Conservation (phyloP, 345 rosid species). For the Dimocarpus longan region DNA sequence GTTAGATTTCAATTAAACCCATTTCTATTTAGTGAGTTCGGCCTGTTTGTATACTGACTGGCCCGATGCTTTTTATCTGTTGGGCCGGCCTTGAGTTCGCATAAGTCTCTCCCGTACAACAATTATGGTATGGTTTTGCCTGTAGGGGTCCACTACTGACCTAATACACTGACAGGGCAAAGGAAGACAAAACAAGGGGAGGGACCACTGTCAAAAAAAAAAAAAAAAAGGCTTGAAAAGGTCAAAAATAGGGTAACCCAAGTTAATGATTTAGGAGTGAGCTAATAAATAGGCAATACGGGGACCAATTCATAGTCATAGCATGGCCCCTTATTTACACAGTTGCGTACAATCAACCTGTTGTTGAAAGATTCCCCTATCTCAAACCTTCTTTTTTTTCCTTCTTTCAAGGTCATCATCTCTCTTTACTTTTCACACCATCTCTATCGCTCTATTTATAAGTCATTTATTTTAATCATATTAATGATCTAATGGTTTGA, state of each 20-base stretch:
- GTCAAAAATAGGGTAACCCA: not conserved
- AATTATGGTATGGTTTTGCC: not conserved
- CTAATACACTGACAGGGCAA: not conserved
- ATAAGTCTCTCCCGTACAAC: not conserved
- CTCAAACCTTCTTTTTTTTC: not conserved
- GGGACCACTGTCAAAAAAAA: not conserved
- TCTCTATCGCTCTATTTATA: too few relatives aligned
- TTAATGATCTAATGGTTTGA: too few relatives aligned
- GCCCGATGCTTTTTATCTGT: not conserved
- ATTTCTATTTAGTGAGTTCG: too few relatives aligned
- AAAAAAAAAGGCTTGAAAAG: not conserved
- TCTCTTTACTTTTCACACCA: not conserved
- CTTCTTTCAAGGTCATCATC: too few relatives aligned
- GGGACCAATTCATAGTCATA: not conserved
- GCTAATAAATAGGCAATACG: not conserved
- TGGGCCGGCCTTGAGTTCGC: not conserved
- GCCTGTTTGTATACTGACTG: not conserved
- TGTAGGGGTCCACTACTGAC: not conserved
- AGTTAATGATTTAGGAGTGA: not conserved
- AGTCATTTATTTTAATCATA: too few relatives aligned
- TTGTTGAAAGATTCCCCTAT: not conserved
- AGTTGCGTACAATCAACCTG: not conserved
- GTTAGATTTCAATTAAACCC: too few relatives aligned
- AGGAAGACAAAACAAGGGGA: slow-evolving; percentile 2
- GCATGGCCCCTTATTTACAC: not conserved